Evolutionary conservation across 441 rosid species (phyloP).

Genomic region (Gossypium gossypioides): DNA sequence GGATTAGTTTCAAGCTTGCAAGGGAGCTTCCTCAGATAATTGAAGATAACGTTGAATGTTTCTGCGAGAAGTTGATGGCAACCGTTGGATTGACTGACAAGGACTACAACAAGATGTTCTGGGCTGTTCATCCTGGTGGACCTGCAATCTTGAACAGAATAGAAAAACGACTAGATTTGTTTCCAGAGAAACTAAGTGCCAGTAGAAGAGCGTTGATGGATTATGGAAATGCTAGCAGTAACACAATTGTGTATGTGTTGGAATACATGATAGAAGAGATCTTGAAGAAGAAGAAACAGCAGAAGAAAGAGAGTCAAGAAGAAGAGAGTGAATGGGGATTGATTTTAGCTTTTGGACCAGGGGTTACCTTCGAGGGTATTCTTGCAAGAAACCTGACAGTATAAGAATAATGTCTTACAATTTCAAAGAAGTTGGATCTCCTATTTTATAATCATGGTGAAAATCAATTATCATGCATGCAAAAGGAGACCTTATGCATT

Average conservation of each 20-base stretch:
- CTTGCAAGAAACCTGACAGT: conserved; percentile 76
- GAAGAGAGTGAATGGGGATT: conserved; percentile 56
- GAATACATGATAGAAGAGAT: conserved; percentile 81
- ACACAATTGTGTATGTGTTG: conserved; percentile 75
- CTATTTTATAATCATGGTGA: neutral
- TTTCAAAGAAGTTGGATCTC: neutral
- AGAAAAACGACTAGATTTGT: conserved; percentile 61
- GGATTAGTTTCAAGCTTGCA: conserved; percentile 75
- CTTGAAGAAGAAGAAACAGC: conserved; percentile 23
- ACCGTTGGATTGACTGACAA: conserved; percentile 29
- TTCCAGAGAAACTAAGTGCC: conserved; percentile 61
- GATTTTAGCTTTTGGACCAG: conserved; percentile 88
- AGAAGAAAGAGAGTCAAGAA: conserved; percentile 5
- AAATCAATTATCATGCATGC: neutral
- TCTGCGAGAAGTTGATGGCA: conserved; percentile 55
- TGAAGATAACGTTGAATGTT: conserved; percentile 71
- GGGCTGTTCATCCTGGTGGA: conserved; percentile 99
- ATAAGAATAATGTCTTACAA: conserved; percentile 14
- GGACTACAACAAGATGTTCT: conserved; percentile 66
- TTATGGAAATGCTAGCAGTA: conserved; percentile 90
- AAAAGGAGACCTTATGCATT: neutral
- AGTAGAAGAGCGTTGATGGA: conserved; percentile 85
- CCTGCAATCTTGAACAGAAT: conserved; percentile 81
- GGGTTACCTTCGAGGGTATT: conserved; percentile 86
- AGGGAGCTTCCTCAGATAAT: conserved; percentile 89